A percentile compares a stretch with the other conserved stretches of the same genome.
These are phyloP conservation scores for Rosa persica DNA, from an alignment of 306 rosid genomes.

Conservation along the genomic window DNA sequence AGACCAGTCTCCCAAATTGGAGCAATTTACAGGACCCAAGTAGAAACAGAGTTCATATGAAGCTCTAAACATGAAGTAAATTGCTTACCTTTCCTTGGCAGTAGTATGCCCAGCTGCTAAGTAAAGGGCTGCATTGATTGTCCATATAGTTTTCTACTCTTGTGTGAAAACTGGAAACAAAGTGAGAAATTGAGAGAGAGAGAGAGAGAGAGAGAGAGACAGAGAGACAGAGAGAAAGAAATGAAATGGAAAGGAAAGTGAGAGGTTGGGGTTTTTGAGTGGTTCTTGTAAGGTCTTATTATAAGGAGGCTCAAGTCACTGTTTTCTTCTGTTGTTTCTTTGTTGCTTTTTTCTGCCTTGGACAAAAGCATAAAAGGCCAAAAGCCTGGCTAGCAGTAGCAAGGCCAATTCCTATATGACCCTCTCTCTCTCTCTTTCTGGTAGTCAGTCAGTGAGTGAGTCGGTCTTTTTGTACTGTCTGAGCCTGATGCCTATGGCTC, in stretches of 20 bases:
- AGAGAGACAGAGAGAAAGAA: neutral
- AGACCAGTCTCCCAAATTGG: neutral
- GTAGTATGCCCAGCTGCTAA: conserved; percentile 55
- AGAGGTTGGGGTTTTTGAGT: conserved; percentile 40
- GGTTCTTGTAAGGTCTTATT: conserved; percentile 40
- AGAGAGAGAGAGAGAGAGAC: neutral
- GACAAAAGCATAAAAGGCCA: conserved; percentile 52
- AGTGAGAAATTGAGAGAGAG: conserved; percentile 14
- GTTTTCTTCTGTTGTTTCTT: conserved; percentile 19
- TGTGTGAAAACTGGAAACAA: neutral
- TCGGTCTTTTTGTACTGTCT: neutral
- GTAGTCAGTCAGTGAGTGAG: neutral
- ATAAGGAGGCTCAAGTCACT: conserved; percentile 42
- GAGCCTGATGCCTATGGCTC: conserved; percentile 18
- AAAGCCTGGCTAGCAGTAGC: conserved; percentile 27
- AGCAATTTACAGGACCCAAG: conserved; percentile 12
- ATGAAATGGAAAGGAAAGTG: conserved; percentile 5
- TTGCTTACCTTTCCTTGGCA: conserved; percentile 68
- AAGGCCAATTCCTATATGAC: conserved; percentile 29
- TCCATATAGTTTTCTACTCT: conserved; percentile 50
- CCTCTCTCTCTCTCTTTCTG: neutral
- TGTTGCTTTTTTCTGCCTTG: conserved; percentile 27
- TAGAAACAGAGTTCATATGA: neutral
- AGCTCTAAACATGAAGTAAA: neutral
- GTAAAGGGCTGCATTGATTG: conserved; percentile 57